Conservation (phyloP, 2,329 filamentous ascomycete genomes). For the Trichophyton rubrum region DNA sequence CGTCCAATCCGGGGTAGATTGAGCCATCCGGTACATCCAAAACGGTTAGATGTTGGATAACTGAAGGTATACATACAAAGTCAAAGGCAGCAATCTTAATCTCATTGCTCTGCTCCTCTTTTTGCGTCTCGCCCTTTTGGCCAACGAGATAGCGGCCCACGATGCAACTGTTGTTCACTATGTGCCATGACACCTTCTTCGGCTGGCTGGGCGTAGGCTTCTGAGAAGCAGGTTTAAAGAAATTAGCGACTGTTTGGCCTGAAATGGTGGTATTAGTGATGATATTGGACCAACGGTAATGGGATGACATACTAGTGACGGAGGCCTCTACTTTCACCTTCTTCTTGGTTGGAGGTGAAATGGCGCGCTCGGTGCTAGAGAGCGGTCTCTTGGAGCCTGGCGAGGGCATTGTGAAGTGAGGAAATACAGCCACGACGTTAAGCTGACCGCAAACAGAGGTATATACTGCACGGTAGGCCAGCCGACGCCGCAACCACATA, state of each 20-base stretch:
- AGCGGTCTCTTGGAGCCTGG: constrained; percentile 6
- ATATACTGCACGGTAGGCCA: not conserved
- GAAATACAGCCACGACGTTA: not conserved
- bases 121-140: constrained; percentile 7
- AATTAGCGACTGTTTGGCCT: constrained; percentile 53
- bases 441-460: not conserved
- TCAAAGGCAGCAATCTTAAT: constrained; percentile 35
- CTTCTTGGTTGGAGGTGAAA: constrained; percentile 45
- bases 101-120: constrained; percentile 4
- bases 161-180: constrained; percentile 57
- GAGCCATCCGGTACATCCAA: too few species aligned
- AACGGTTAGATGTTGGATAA: not conserved
- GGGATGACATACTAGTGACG: constrained; percentile 37
- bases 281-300: not conserved
- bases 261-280: not conserved
- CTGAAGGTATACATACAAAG: constrained; percentile 23
- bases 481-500: not conserved
- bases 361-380: constrained; percentile 17
- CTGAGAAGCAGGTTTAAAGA: constrained; percentile 78
- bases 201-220: constrained; percentile 58
- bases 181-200: constrained; percentile 52
- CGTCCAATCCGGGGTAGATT: not conserved
- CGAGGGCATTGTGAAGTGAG: not conserved
- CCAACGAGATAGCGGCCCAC: constrained; percentile 52
- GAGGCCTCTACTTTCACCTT: constrained; percentile 37